Percentiles rank a stretch among this genome's conserved stretches.
These are phyloP conservation scores for Rhododendron henanense DNA, from an alignment of 148 eudicot genomes.

Conservation along the genomic window DNA sequence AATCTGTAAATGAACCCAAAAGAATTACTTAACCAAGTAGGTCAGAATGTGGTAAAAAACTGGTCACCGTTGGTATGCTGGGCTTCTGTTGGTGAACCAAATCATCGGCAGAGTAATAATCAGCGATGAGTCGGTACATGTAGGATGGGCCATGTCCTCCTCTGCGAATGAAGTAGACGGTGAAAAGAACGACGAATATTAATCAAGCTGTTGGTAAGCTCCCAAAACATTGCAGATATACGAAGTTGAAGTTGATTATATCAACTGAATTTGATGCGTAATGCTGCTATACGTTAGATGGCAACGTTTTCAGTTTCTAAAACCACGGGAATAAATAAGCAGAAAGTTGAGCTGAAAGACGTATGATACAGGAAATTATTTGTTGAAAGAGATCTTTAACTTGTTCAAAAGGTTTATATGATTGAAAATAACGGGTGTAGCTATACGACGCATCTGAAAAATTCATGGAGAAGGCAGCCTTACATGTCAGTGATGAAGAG, in stretches of 20 bases:
- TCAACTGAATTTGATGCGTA: background rate
- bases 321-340: background rate
- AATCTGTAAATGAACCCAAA: background rate
- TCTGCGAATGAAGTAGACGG: slow-evolving; percentile 34
- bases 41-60: background rate
- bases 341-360: background rate
- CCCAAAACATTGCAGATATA: background rate
- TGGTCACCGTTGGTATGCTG: background rate
- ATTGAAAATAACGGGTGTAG: background rate
- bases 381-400: background rate
- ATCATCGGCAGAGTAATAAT: slow-evolving; percentile 35
- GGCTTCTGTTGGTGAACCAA: slow-evolving; percentile 16
- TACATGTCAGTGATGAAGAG: slow-evolving; percentile 94
- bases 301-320: background rate
- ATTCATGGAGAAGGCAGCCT: slow-evolving; percentile 24
- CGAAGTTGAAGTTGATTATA: background rate
- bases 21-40: background rate
- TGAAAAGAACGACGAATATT: background rate
- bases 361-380: background rate
- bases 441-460: background rate
- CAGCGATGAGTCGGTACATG: slow-evolving; percentile 82
- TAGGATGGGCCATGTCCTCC: slow-evolving; percentile 96
- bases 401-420: background rate
- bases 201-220: background rate
- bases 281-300: background rate